Base-by-base conservation (phyloP, 2,329 filamentous ascomycete genomes). In the Curvularia verruculosa region DNA sequence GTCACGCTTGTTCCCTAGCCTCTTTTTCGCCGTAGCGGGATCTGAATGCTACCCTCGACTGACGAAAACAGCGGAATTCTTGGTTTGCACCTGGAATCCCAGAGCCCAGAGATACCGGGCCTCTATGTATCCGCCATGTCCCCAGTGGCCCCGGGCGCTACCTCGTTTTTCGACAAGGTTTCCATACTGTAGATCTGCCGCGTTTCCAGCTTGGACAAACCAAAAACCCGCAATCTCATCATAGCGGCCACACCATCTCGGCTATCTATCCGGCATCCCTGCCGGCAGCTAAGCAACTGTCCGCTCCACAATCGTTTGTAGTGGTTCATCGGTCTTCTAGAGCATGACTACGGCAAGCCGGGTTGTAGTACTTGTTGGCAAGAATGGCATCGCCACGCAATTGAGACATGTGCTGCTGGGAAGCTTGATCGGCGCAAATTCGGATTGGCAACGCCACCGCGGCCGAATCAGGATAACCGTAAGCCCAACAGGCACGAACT, bases 231-330 rank as follows among this genome's bases (percentile, higher is more conserved):
- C 51, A 49, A 49, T 26, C 10, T 40, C 41, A 40, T 51, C 46
- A 49, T 59, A 46, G 56, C 56, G 56, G 50, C 52, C 56, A 59
- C 56, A 58, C 55, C 44, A 59, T 59, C 48, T 52, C 56, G 56
- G 56, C 56, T 56, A 59, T 56, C 48, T 52, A 56, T 47, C 56
- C 56, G 56, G 50, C 40, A 44, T 49, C 51, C 50, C 48, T 45
- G 40, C 7, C 24, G 54, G 31, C 47, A 44, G 28, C 39, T 6
- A 34, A 44, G 31, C 40, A 39, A 28, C 36, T 44, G 26, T 21
- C 29, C 26, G 50, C 52, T 57, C 41, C 44, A 48, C 21, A 28
- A n/a, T 31, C 15, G 43, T 26, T 18, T 50, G 52, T 46, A 54
- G 46, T 47, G 21, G 46, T 44, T 36, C 34, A 36, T 37, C 18